Base-by-base conservation (phyloP, 2,329 filamentous ascomycete genomes). In the Aspergillus sp. region DNA sequence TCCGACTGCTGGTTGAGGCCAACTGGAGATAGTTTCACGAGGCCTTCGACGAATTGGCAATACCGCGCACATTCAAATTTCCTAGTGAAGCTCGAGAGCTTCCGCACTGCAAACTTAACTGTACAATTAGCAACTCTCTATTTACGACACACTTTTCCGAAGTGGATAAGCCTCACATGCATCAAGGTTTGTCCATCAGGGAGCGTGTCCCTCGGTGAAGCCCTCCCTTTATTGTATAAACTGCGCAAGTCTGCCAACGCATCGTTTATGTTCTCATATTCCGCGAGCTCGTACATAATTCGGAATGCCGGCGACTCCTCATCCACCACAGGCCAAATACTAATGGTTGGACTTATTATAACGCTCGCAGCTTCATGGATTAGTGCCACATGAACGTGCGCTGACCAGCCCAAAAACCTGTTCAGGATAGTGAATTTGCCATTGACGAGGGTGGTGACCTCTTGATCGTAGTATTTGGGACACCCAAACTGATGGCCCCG, bases 351-450 rank as follows among this genome's bases (percentile, higher is more conserved):
- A 1, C 15, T 8, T 2, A 42, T 42, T 20, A 17, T 11, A 1
- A 42, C 5, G 8, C 3, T 13, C 0, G n/a, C 7, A 8, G 9
- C 15, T 5, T 42, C 39, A 2, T 8, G 17, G 15, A 42, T 12
- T 9, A 42, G 1, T 1, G 6, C 1, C 8, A 42, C 4, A 11
- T 12, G 2, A 4, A 42, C 0, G 5, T 18, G 1, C 1, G 39
- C 39, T 42, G 39, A 17, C 7, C 0, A 42, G 3, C 39, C 39
- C 8, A 20, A n/a, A 4, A 42, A 42, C 39, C n/a, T 4, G n/a
- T 8, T 42, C 13, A 42, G 7, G 13, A 42, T 18, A 20, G 17
- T 18, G 15, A 42, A 5, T 12, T 18, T 42, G 17, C 39, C 15
- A 9, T 13, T 42, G 7, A 42, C 39, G 1, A 42, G 2, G 4